phyloP scores from a whole-genome alignment of 2,329 filamentous ascomycete genomes.

The Aphanoascus verrucosus region DNA sequence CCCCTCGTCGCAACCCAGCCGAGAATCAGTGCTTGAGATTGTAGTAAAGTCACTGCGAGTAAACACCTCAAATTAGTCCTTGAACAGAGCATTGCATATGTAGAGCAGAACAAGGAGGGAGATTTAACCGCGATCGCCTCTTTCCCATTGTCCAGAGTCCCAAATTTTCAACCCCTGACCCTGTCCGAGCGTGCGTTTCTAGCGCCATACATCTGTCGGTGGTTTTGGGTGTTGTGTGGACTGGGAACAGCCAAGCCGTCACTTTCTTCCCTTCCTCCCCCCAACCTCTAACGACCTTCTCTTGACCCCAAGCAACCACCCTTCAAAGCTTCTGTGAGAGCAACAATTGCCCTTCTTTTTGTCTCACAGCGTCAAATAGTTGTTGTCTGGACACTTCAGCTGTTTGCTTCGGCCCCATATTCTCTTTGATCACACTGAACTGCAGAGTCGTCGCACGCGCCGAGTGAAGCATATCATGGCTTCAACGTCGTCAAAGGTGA shows the following conservation, averaged over 20 bases:
- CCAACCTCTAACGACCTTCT: not conserved
- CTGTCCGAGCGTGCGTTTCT: slow-evolving; percentile 11
- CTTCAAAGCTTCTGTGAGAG: not conserved
- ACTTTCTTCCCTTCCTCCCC: slow-evolving; percentile 1
- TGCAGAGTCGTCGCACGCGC: not conserved
- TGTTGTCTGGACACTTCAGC: not conserved
- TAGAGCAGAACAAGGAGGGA: not conserved
- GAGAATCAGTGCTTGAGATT: not conserved
- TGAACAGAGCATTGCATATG: not conserved
- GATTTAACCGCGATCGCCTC: not conserved
- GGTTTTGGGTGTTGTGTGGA: slow-evolving; percentile 7
- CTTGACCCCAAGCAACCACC: not conserved
- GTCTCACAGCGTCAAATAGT: not conserved
- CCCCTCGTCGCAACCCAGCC: slow-evolving; percentile 2
- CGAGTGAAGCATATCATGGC: slow-evolving; percentile 7
- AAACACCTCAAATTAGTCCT: not conserved
- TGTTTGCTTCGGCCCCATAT: not conserved
- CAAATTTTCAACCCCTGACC: slow-evolving; percentile 8
- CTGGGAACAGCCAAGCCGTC: slow-evolving; percentile 9
- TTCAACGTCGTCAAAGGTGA: slow-evolving; percentile 10
- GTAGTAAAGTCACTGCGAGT: not conserved
- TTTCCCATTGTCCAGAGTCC: not conserved
- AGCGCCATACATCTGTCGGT: slow-evolving; percentile 8
- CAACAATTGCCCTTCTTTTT: not conserved
- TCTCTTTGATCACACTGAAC: not conserved